Evolutionary conservation across 1,284 basidiomycete genomes (phyloP), one percentile per base, ranked within the genome.

Genomic region (Singerocomus inundabilis): DNA sequence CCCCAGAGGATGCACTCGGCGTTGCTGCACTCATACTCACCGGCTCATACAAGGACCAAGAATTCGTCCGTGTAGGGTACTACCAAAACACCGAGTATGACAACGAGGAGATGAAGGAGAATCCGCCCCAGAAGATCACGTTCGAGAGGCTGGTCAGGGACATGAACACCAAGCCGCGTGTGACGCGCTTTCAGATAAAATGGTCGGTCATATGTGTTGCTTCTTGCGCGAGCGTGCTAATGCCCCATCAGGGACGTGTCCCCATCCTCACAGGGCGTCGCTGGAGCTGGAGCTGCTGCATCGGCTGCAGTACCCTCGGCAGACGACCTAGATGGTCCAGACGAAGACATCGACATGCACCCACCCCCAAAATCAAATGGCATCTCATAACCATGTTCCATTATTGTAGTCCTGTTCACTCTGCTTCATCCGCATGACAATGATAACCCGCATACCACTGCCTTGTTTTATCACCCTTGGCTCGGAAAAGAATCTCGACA

Each of bases 81-180:
- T 99, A 99, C 70, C 97, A 99, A 71, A 97, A 98, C 68, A 98
- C 95, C 42, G 95, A 98, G 67, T 98, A 98, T 68, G 94, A 98
- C 68, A 89, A 89, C 57, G 91, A 95, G 55, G 91, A 92, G 71
- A 84, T 93, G 81, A 88, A 84, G 65, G 80, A 84, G 62, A 79
- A 75, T 15, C 86, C 86, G 13, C 90, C 89, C 10, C 62, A 72
- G 31, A 76, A 78, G 44, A 89, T 93, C 46, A 71, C 81, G 59
- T 91, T 93, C 65, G 88, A 93, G 36, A 77, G 84, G 49, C 73
- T 99, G 26, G 80, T 89, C 57, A 80, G 96, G 59, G 93, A 96
- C 65, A 85, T 98, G 62, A 94, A 88, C 56, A 80, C 85, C 53
- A 98, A 98, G 68, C 94, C 95, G 34, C 80, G 96, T 47, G 96